Base-by-base conservation (phyloP, 805 yeast species). In the Candida chauliodis region DNA sequence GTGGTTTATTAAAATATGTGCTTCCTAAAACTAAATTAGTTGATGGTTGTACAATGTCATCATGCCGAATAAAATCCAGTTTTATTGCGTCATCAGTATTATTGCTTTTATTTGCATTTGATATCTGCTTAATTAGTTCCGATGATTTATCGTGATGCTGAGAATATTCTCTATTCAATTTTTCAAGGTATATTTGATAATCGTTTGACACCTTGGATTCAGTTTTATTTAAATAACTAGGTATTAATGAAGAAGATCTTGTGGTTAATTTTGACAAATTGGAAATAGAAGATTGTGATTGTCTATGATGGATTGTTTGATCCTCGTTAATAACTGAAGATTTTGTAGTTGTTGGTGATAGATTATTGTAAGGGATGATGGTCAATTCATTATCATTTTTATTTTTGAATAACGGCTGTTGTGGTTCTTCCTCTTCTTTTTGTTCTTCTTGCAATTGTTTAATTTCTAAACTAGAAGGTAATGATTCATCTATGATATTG, bases 1-100 rank as follows among this genome's bases (percentile, higher is more conserved):
- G 38, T 22, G 71, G 73, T 20, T 58, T 58, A 36, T 52, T 53
- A 50, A 63, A 65, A 38, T 57, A 64, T 16, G 70, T 69, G 11
- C 63, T 32, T 4, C 35, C 28, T n/a, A 13, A 38, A 40, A n/a
- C 44, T 41, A 17, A 35, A 35, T 35, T 35, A 25, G 25, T 20
- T 19, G 34, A 22, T 21, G 19, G 40, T 25, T 31, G 30, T 10
- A n/a, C 10, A 29, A 20, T 11, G 13, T n/a, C 18, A 17, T 21
- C 21, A 14, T 23, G n/a, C 5, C 20, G 18, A 20, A 36, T 28
- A n/a, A 34, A 32, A 21, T 42, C 40, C 17, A 32, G 36, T 24
- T 32, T 17, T 16, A 9, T 15, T 14, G 15, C 37, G n/a, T n/a
- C n/a, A n/a, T n/a, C n/a, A n/a, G n/a, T n/a, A n/a, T n/a, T n/a